These are phyloP conservation scores for Pythium myriotylum DNA, from an alignment of 352 stramenopile genomes.

Conservation along the genomic window DNA sequence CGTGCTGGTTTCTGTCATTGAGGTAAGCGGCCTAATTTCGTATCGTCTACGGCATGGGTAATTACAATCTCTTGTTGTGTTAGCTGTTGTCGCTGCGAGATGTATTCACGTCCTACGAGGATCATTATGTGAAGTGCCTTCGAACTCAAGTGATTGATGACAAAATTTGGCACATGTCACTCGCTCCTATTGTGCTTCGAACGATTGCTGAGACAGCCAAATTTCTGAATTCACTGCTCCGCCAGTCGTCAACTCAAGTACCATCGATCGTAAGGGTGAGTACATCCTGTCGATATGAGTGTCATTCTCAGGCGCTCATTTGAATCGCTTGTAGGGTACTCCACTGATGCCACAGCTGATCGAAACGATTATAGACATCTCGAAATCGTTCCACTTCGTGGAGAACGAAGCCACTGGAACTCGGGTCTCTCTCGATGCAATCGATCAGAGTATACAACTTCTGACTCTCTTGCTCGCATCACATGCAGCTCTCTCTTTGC, in stretches of 20 bases:
- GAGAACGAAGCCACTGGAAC: not conserved
- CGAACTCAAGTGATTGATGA: not conserved
- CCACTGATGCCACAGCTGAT: constrained; percentile 9
- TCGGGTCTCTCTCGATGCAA: not conserved
- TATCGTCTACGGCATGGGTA: too few species aligned
- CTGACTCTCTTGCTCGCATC: constrained; percentile 4
- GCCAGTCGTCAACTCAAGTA: not conserved
- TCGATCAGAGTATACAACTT: constrained; percentile 15
- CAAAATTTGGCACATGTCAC: constrained; percentile 10
- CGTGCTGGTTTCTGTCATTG: not conserved
- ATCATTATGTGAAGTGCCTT: constrained; percentile 4
- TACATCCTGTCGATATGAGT: not conserved
- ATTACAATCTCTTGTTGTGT: not conserved
- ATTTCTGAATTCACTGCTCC: constrained; percentile 8
- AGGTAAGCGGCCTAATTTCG: constrained; percentile 4
- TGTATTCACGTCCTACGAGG: constrained; percentile 10
- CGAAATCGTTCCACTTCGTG: not conserved
- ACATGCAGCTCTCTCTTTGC: not conserved
- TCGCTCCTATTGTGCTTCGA: constrained; percentile 11
- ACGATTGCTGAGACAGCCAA: constrained; percentile 12
- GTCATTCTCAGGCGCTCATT: too few species aligned
- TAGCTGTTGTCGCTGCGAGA: constrained; percentile 14
- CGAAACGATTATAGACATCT: constrained; percentile 4
- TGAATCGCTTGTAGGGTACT: not conserved
- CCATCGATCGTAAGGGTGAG: not conserved